Evolutionary conservation across 805 yeast species (phyloP).

Genomic region (Kuraishia floccosa): DNA sequence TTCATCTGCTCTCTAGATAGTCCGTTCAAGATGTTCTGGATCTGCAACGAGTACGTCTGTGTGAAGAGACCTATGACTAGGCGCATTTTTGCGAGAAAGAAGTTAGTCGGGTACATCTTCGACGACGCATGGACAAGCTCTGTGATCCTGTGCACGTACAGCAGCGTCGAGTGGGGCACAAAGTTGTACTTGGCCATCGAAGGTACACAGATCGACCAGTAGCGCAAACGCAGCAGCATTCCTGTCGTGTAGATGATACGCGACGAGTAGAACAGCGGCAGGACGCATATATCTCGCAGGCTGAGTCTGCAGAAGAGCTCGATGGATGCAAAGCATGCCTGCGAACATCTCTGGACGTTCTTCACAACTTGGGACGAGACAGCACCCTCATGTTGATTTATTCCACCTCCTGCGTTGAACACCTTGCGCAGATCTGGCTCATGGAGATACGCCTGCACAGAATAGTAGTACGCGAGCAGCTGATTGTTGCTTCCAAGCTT

Average conservation of each 20-base stretch:
- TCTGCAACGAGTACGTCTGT: constrained; percentile 50
- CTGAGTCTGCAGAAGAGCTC: constrained; percentile 33
- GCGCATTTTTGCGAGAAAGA: constrained; percentile 39
- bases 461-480: constrained; percentile 38
- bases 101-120: constrained; percentile 29
- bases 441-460: constrained; percentile 56
- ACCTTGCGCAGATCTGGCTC: constrained; percentile 34
- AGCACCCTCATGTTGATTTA: constrained; percentile 8
- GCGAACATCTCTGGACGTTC: constrained; percentile 38
- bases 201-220: constrained; percentile 42
- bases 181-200: constrained; percentile 27
- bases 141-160: constrained; percentile 13
- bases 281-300: constrained; percentile 34
- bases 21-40: constrained; percentile 15
- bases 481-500: constrained; percentile 18
- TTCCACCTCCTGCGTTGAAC: constrained; percentile 2
- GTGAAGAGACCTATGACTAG: constrained; percentile 46
- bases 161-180: constrained; percentile 32
- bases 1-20: neutral
- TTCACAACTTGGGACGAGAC: too few relatives aligned
- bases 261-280: constrained; percentile 47
- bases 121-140: constrained; percentile 16
- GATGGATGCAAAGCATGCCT: constrained; percentile 39
- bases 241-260: constrained; percentile 58
- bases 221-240: constrained; percentile 45